phyloP scores from a whole-genome alignment of 2,329 filamentous ascomycete species.

The Sphaerulina musiva region DNA sequence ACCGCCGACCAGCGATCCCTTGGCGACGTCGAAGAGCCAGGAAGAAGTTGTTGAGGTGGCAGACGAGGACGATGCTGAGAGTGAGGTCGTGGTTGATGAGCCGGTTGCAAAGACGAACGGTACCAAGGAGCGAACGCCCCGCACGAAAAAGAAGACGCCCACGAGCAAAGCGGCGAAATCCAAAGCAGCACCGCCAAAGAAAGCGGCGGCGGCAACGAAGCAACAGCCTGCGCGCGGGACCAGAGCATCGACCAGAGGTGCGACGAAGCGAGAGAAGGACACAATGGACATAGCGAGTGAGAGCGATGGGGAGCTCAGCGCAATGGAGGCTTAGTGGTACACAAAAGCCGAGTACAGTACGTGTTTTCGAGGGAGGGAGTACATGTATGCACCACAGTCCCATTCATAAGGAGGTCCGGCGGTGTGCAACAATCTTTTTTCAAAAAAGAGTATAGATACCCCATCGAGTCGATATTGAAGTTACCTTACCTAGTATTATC shows the following conservation, averaged over 20 bases:
- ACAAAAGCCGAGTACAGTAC: no score
- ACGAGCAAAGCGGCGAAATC: background rate
- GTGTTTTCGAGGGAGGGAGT: no score
- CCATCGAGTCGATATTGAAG: no score
- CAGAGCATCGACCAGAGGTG: slow-evolving; percentile 11
- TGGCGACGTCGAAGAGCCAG: slow-evolving; percentile 9
- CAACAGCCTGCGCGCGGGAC: slow-evolving; percentile 17
- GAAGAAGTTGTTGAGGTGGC: slow-evolving; percentile 2
- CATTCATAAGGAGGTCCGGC: no score
- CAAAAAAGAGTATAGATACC: no score
- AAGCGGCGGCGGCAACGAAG: slow-evolving; percentile 12
- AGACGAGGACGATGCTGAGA: slow-evolving; percentile 1
- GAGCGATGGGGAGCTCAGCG: slow-evolving; percentile 25
- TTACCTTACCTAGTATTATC: no score
- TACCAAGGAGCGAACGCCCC: background rate
- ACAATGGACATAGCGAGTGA: slow-evolving; percentile 23
- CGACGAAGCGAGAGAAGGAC: slow-evolving; percentile 23
- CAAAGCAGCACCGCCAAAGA: slow-evolving; percentile 12
- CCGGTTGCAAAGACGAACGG: slow-evolving; percentile 2
- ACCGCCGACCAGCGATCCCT: slow-evolving; percentile 28
- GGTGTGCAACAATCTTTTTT: no score
- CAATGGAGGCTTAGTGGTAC: slow-evolving; percentile 16
- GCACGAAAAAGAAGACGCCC: background rate
- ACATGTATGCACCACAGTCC: no score
- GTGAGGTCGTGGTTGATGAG: background rate